These are phyloP conservation scores for Diaporthe longicolla DNA, from an alignment of 2,329 filamentous ascomycete genomes.

Conservation along the genomic window DNA sequence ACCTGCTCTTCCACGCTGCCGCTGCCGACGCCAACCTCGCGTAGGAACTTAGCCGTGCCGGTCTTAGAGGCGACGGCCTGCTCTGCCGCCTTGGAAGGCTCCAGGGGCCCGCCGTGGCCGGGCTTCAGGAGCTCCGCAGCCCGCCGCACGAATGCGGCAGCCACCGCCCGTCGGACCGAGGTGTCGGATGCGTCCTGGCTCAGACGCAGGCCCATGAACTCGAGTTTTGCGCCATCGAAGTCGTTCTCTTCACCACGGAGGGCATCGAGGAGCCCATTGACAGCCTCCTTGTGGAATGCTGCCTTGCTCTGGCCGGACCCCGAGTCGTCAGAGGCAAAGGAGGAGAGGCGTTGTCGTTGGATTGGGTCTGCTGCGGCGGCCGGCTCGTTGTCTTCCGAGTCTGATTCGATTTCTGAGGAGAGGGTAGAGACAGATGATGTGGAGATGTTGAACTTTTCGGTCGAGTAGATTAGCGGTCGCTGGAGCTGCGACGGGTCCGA, in stretches of 20 bases:
- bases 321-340: constrained; percentile 81
- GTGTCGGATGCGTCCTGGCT: constrained; percentile 90
- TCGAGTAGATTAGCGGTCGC: constrained; percentile 68
- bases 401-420: constrained; percentile 73
- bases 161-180: constrained; percentile 89
- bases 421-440: constrained; percentile 70
- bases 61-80: constrained; percentile 68
- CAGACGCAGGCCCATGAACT: constrained; percentile 94
- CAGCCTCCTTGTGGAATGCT: constrained; percentile 88
- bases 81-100: constrained; percentile 75
- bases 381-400: constrained; percentile 72
- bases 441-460: constrained; percentile 67
- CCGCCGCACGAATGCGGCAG: constrained; percentile 86
- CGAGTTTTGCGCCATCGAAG: constrained; percentile 86
- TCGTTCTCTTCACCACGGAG: constrained; percentile 81
- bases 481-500: constrained; percentile 67
- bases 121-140: constrained; percentile 76
- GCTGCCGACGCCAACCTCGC: constrained; percentile 72
- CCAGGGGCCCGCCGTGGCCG: constrained; percentile 63
- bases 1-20: constrained; percentile 83
- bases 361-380: constrained; percentile 44
- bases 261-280: constrained; percentile 87
- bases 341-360: constrained; percentile 74
- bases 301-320: constrained; percentile 56
- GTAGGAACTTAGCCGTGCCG: constrained; percentile 69